phyloP scores from a whole-genome alignment of 495 filamentous ascomycete species.

The Podospora bellae-mahoneyi region DNA sequence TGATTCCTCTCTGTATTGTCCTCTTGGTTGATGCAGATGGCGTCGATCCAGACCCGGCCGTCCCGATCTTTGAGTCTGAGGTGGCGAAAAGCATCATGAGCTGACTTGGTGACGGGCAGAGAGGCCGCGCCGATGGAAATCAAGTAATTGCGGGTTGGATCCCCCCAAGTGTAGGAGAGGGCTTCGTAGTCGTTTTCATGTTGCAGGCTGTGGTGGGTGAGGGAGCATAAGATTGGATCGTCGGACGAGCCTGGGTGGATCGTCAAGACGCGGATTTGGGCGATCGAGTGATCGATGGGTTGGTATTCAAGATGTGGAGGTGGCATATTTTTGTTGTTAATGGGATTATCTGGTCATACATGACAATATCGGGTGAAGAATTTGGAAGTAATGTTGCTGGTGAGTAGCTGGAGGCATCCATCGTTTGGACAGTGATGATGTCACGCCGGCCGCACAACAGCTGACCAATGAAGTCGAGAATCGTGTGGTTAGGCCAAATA shows the following conservation, averaged over 20 bases:
- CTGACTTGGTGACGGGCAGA: not conserved
- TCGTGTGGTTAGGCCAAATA: too few species aligned
- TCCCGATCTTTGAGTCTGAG: not conserved
- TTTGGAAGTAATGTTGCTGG: too few species aligned
- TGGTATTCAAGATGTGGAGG: not conserved
- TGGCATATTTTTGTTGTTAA: not conserved
- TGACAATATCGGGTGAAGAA: too few species aligned
- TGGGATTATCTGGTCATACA: not conserved
- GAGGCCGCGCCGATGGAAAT: not conserved
- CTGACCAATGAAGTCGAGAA: too few species aligned
- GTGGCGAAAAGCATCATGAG: not conserved
- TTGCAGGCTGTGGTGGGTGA: not conserved
- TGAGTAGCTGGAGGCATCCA: too few species aligned
- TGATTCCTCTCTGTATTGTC: not conserved
- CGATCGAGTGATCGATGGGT: not conserved
- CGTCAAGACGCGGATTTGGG: not conserved
- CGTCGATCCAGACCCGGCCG: not conserved
- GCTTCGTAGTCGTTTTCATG: not conserved
- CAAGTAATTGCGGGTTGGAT: not conserved
- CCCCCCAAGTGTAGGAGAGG: not conserved
- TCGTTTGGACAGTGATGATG: too few species aligned
- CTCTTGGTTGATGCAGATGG: not conserved
- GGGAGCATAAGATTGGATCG: not conserved
- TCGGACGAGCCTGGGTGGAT: not conserved
- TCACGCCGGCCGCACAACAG: too few species aligned